Conservation (phyloP, 805 yeast genomes). For the Metschnikowia reukaufii region DNA sequence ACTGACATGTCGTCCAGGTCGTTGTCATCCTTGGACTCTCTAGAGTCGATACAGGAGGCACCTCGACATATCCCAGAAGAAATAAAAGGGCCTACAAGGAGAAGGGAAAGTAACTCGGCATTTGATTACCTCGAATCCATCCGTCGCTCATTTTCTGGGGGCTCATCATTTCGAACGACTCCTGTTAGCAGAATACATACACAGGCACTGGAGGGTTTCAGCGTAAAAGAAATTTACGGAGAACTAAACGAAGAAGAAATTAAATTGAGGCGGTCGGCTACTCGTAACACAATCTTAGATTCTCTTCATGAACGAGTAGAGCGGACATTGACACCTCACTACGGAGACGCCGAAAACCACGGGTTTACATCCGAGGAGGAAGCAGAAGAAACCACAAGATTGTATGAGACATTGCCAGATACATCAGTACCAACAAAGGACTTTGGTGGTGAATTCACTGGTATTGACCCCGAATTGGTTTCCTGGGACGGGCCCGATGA, state of each 20-base stretch:
- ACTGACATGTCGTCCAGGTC: slow-evolving; percentile 3
- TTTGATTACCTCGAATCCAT: slow-evolving; percentile 3
- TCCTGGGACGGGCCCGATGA: slow-evolving; percentile 68
- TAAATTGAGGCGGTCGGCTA: slow-evolving; percentile 41
- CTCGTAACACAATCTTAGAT: slow-evolving; percentile 46
- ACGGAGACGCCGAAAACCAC: slow-evolving; percentile 22
- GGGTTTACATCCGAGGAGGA: slow-evolving; percentile 4
- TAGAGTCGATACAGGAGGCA: slow-evolving; percentile 6
- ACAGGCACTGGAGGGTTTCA: slow-evolving; percentile 21
- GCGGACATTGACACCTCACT: slow-evolving; percentile 14
- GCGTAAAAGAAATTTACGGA: slow-evolving; percentile 43
- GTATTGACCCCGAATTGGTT: slow-evolving; percentile 63
- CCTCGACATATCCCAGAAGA: slow-evolving; percentile 3
- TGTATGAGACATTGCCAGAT: slow-evolving; percentile 24
- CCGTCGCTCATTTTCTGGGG: slow-evolving; percentile 12
- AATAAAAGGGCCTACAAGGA: not conserved
- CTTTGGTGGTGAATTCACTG: slow-evolving; percentile 54
- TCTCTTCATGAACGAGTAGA: slow-evolving; percentile 30
- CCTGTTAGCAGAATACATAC: slow-evolving; percentile 8
- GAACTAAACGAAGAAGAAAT: slow-evolving; percentile 37
- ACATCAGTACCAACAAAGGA: slow-evolving; percentile 35
- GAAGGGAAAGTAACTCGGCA: not conserved
- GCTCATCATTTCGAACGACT: slow-evolving; percentile 7
- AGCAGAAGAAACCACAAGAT: not conserved
- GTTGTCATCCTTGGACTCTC: slow-evolving; percentile 8